Percentiles rank a stretch among this genome's conserved stretches.
Evolutionary conservation across 352 stramenopile genomes (phyloP).

Genomic region (Phytopythium vexans): DNA sequence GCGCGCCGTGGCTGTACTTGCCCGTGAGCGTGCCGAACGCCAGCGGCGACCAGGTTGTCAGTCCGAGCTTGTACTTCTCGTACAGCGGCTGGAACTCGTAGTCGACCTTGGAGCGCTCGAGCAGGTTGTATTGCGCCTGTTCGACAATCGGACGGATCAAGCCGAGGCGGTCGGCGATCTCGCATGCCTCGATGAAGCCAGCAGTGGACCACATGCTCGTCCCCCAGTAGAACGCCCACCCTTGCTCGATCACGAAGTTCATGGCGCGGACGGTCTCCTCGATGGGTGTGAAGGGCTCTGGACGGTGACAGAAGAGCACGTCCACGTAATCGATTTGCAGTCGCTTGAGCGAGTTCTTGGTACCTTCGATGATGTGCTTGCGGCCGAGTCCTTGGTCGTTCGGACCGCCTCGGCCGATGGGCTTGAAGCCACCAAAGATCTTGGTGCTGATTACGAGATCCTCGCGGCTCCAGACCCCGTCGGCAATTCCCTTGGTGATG

Average conservation of each 20-base stretch:
- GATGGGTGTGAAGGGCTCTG: too few relatives aligned
- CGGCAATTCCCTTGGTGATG: slow-evolving; percentile 28
- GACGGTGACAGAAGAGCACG: background rate
- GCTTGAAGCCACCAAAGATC: slow-evolving; percentile 28
- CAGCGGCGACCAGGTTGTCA: slow-evolving; percentile 21
- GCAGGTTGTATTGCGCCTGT: slow-evolving; percentile 61
- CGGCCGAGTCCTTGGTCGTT: slow-evolving; percentile 12
- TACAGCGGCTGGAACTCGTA: slow-evolving; percentile 25
- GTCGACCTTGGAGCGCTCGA: slow-evolving; percentile 51
- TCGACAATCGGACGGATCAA: slow-evolving; percentile 21
- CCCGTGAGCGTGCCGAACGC: slow-evolving; percentile 45
- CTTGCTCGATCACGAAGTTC: slow-evolving; percentile 60
- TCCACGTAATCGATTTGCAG: slow-evolving; percentile 31
- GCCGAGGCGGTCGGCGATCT: slow-evolving; percentile 15
- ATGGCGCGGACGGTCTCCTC: slow-evolving; percentile 35
- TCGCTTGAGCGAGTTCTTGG: slow-evolving; percentile 22
- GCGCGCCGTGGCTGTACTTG: slow-evolving; percentile 45
- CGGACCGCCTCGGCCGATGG: slow-evolving; percentile 1
- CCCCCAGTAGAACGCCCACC: slow-evolving; percentile 64
- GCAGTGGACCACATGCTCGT: slow-evolving; percentile 48
- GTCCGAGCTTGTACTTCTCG: slow-evolving; percentile 6
- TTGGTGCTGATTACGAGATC: slow-evolving; percentile 51
- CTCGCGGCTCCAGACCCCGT: slow-evolving; percentile 22
- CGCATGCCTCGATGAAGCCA: slow-evolving; percentile 16
- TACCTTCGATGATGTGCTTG: slow-evolving; percentile 25